Evolutionary conservation across 495 filamentous ascomycete genomes (phyloP), one percentile per base, ranked within the genome.

Genomic region (Darksidea phi): DNA sequence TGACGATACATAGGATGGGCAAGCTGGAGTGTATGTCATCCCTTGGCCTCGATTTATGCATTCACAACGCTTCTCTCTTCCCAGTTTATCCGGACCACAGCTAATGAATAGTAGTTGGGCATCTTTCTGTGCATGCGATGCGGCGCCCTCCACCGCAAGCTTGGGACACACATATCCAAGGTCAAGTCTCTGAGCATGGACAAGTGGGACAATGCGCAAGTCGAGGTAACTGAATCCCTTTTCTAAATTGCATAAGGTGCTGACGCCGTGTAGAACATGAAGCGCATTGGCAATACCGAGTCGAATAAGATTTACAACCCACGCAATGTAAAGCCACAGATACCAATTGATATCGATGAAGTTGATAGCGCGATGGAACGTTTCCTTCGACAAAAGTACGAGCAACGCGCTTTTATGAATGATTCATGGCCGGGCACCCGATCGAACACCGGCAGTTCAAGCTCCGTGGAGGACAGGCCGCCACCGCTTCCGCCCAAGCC

Each of bases 171-270:
- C 72, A 89, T 98, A 56, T 96, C 93, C 45, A 98, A 97, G 74
- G 90, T 98, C 75, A 98, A 98, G 75, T 96, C 91, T 8, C 76
- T 97, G 77, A 95, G 88, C 65, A 97, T 97, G 94, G 94, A 98
- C 71, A 90, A 84, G 49, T 98, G 94, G 94, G 83, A 88, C 43
- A 86, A 84, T 70, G 94, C 97, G 34, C 95, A 98, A 75, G 91
- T 98, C 54, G 94, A 97, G 75, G 93, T 96, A 79, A 72, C 80
- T 67, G 10, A 37, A 18, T 13, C 10, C 18, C 15, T 37, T 53
- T 15, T 10, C 5, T 7, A 2, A 54, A 34, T 37, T 13, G 21
- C 12, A 28, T 59, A 68, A 37, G 61, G 42, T 72, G 74, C 68
- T 75, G 66, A 42, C 47, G 43, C 18, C 36, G 38, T 34, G 25